phyloP scores from a whole-genome alignment of 225 moss, liverwort and hornwort genomes.

The Antitrichia curtipendula region DNA sequence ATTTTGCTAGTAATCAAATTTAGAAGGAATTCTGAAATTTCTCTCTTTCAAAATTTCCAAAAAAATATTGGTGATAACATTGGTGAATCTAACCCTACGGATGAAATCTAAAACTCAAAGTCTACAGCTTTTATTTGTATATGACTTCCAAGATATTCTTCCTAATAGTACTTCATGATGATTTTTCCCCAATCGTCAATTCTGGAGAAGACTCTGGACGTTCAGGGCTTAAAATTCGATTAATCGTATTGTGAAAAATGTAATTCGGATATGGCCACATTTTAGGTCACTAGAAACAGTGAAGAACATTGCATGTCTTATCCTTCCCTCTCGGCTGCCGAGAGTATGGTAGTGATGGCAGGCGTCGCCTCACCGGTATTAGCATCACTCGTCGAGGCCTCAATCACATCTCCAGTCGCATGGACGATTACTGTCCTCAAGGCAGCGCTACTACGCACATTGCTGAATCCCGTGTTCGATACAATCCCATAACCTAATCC shows the following conservation, averaged over 20 bases:
- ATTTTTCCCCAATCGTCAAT: too few relatives aligned
- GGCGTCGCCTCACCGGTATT: not conserved
- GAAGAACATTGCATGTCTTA: not conserved
- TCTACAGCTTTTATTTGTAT: too few relatives aligned
- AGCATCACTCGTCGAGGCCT: constrained; percentile 7
- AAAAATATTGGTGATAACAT: too few relatives aligned
- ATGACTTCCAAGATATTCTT: too few relatives aligned
- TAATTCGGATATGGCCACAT: not conserved
- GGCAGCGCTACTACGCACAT: not conserved
- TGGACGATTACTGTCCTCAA: not conserved
- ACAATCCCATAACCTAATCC: constrained; percentile 5
- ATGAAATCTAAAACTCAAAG: too few relatives aligned
- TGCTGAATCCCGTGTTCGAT: not conserved
- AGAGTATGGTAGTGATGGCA: constrained; percentile 24
- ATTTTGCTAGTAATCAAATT: too few relatives aligned
- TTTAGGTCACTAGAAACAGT: not conserved
- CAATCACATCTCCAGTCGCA: constrained; percentile 18
- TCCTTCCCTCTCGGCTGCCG: constrained; percentile 51
- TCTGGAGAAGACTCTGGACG: too few relatives aligned
- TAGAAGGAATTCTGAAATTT: too few relatives aligned
- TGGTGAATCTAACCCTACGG: too few relatives aligned
- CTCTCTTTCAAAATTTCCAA: too few relatives aligned
- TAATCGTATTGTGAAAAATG: not conserved
- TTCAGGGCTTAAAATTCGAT: too few relatives aligned
- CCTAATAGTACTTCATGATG: too few relatives aligned